Base-by-base conservation (phyloP, 2,329 filamentous ascomycete genomes). In the Penicillium olsonii region DNA sequence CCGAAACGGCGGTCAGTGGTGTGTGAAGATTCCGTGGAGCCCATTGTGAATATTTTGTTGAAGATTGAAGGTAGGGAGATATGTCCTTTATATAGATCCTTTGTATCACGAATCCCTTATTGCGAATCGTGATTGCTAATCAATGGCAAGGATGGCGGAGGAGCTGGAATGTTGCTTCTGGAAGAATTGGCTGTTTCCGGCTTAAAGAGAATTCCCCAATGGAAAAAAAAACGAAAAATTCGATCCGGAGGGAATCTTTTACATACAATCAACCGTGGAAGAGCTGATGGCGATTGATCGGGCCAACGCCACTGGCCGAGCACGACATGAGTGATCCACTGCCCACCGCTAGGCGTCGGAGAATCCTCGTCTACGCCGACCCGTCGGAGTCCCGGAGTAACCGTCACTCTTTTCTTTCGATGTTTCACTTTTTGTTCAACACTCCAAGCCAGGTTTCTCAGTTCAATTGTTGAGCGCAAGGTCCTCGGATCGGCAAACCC, bases 1-100 rank as follows among this genome's bases (percentile, higher is more conserved):
- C 90, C 94, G 74, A 99, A 97, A 56, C 84, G 80, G 70, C 90
- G 86, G 50, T 86, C 80, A 40, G 87, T 85, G 45, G 83, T 75
- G 62, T 81, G 78, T 56, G 63, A 67, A 54, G 66, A 68, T 52
- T 61, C 59, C n/a, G 35, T 48, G 18, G 59, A 61, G 19, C 56
- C 58, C 56, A 61, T 56, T 48, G 33, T 60, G 38, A 31, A 37
- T 34, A 43, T 11, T 31, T 48, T 43, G 34, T 31, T 50, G 41
- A 53, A 55, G 31, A 50, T 52, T 22, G 37, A 42, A 18, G 15
- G 33, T 26, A 31, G 20, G 15, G 37, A 50, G 29, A 31, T 35
- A 47, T 19, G 4, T 18, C 42, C 37, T 48, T 48, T 44, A n/a
- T 44, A 44, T 48, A 50, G 42, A 50, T 40, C 22, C 37, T 49